These are phyloP conservation scores for Mycena citricolor DNA, from an alignment of 1,284 basidiomycete genomes.

Conservation along the genomic window DNA sequence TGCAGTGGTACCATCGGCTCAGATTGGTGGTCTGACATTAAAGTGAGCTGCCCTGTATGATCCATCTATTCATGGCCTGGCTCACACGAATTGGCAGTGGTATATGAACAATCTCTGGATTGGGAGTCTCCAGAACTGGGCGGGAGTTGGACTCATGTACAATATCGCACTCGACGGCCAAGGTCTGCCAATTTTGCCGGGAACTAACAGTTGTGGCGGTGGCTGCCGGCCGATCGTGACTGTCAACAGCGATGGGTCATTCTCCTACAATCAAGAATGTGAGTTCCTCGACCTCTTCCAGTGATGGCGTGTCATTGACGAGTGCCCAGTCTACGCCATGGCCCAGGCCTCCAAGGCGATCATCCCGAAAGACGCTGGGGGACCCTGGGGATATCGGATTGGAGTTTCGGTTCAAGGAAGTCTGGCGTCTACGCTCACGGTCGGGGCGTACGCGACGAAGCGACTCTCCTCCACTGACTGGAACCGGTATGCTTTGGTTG, in stretches of 20 bases:
- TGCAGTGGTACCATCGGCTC: conserved; percentile 47
- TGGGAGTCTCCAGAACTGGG: conserved; percentile 13
- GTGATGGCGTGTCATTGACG: neutral
- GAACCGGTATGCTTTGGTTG: conserved; percentile 66
- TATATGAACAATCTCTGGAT: conserved; percentile 69
- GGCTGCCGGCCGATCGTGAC: conserved; percentile 67
- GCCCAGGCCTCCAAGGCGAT: conserved; percentile 74
- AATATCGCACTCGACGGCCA: conserved; percentile 60
- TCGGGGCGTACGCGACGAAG: conserved; percentile 63
- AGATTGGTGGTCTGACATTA: conserved; percentile 79
- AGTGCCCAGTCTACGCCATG: conserved; percentile 64
- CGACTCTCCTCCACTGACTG: conserved; percentile 56
- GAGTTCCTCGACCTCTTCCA: conserved; percentile 25
- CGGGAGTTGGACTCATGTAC: conserved; percentile 58
- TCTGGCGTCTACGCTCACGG: conserved; percentile 58
- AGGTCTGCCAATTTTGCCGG: conserved; percentile 63
- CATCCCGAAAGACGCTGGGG: conserved; percentile 63
- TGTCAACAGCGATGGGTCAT: conserved; percentile 62
- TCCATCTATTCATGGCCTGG: conserved; percentile 3
- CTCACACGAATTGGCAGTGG: conserved; percentile 47
- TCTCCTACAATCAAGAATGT: conserved; percentile 72
- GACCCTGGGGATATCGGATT: conserved; percentile 69
- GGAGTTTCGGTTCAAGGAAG: conserved; percentile 59
- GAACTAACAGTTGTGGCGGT: conserved; percentile 59
- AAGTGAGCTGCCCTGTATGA: conserved; percentile 40